Evolutionary conservation across 192 early-diverging fungal species (phyloP).

Genomic region (Helicostylum pulchrum): DNA sequence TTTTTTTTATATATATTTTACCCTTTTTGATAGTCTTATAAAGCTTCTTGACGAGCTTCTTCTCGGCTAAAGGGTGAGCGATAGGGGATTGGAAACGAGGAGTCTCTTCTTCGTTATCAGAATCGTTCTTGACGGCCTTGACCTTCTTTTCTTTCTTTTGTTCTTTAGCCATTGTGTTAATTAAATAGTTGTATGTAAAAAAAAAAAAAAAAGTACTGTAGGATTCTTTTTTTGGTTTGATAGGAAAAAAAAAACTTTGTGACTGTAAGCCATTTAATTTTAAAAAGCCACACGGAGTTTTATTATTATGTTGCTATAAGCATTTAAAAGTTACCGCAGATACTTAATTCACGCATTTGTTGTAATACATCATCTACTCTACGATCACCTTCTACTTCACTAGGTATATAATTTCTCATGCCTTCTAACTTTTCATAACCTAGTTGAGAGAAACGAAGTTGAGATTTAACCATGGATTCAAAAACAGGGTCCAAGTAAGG

Average conservation of each 20-base stretch:
- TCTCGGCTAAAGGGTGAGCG: constrained; percentile 77
- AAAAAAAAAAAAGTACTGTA: background rate
- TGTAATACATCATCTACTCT: constrained; percentile 77
- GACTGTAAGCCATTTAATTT: too few relatives aligned
- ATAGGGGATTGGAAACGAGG: constrained; percentile 62
- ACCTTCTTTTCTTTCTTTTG: constrained; percentile 55
- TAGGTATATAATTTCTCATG: constrained; percentile 59
- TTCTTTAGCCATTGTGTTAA: constrained; percentile 39
- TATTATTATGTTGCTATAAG: background rate
- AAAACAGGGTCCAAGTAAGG: constrained; percentile 93
- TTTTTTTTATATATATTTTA: constrained; percentile 35
- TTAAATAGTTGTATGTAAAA: background rate
- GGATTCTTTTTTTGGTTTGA: background rate
- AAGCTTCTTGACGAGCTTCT: constrained; percentile 83
- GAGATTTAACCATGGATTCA: constrained; percentile 90
- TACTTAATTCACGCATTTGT: constrained; percentile 87
- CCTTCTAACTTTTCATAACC: constrained; percentile 69
- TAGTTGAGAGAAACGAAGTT: constrained; percentile 81
- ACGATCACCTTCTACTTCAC: constrained; percentile 61
- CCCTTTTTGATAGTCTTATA: constrained; percentile 90
- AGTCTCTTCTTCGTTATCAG: constrained; percentile 49
- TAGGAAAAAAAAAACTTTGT: background rate
- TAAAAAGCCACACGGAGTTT: too few relatives aligned
- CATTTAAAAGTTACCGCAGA: constrained; percentile 71
- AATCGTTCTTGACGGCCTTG: constrained; percentile 36